These are phyloP conservation scores for Wickerhamiella kurtzmanii DNA, from an alignment of 805 yeast species.

Conservation along the genomic window DNA sequence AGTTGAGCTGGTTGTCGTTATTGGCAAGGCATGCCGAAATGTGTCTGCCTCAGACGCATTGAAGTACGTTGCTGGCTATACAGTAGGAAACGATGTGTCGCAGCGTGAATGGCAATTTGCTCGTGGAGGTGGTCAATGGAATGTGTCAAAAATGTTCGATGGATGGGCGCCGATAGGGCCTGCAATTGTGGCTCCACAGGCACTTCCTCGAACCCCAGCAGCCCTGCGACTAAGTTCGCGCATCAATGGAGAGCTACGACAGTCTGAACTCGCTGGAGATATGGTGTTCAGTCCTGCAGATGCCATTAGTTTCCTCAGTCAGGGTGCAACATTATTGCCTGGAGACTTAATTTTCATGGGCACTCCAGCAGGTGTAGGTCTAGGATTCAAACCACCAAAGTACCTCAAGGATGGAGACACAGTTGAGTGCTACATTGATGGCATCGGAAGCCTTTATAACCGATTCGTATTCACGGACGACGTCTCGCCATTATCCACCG, in stretches of 20 bases:
- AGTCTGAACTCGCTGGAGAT: conserved; percentile 34
- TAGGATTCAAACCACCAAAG: conserved; percentile 32
- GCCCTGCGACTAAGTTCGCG: conserved; percentile 28
- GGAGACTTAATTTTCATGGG: conserved; percentile 46
- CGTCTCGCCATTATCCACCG: neutral
- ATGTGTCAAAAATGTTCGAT: conserved; percentile 40
- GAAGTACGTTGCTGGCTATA: conserved; percentile 37
- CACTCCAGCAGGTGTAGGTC: conserved; percentile 44
- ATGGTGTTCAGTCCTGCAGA: conserved; percentile 35
- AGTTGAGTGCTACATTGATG: conserved; percentile 31
- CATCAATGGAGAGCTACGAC: conserved; percentile 38
- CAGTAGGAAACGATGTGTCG: conserved; percentile 44
- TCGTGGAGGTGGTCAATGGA: conserved; percentile 42
- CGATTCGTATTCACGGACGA: conserved; percentile 18
- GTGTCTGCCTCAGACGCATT: conserved; percentile 33
- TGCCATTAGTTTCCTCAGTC: conserved; percentile 35
- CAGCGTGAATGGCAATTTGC: conserved; percentile 45
- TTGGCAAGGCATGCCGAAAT: conserved; percentile 36
- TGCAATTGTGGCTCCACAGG: conserved; percentile 30
- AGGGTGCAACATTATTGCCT: conserved; percentile 39
- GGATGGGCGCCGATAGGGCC: conserved; percentile 49
- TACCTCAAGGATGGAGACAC: conserved; percentile 36
- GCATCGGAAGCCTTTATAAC: conserved; percentile 33
- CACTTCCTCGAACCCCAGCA: conserved; percentile 21
- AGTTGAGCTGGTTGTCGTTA: conserved; percentile 40